Conservation (phyloP, 2,329 filamentous ascomycete genomes). For the Seiridium cupressi region DNA sequence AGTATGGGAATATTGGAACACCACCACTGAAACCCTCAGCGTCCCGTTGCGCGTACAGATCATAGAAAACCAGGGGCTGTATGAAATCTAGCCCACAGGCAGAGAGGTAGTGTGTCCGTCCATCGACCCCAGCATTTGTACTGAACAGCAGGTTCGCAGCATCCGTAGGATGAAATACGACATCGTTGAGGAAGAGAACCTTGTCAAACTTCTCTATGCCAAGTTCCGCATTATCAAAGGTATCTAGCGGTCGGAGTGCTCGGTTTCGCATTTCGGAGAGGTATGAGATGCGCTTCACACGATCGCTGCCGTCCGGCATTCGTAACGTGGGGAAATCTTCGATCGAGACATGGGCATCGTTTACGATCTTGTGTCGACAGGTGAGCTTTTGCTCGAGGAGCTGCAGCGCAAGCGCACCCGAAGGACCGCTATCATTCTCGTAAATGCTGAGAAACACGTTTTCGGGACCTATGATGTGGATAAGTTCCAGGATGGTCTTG, state of each 20-base stretch:
- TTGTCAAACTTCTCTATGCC: constrained; percentile 48
- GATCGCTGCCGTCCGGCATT: constrained; percentile 59
- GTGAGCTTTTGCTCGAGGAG: constrained; percentile 47
- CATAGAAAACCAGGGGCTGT: constrained; percentile 67
- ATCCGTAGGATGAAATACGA: constrained; percentile 50
- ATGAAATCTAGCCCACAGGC: constrained; percentile 72
- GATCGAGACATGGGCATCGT: constrained; percentile 57
- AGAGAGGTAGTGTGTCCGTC: constrained; percentile 58
- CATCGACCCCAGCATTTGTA: constrained; percentile 52
- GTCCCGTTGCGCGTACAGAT: constrained; percentile 71
- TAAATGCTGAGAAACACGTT: constrained; percentile 74
- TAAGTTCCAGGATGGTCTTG: constrained; percentile 54
- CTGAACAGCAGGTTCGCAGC: constrained; percentile 59
- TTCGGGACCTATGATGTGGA: constrained; percentile 63
- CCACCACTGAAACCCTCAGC: constrained; percentile 61
- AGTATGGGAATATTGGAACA: constrained; percentile 68
- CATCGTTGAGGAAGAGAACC: constrained; percentile 67
- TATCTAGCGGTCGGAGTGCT: constrained; percentile 62
- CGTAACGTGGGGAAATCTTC: constrained; percentile 56
- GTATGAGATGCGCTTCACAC: constrained; percentile 73
- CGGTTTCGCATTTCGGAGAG: constrained; percentile 72
- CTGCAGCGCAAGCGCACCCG: constrained; percentile 52
- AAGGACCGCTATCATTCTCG: constrained; percentile 64
- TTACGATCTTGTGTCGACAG: constrained; percentile 51
- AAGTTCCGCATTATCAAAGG: constrained; percentile 28